phyloP scores from a whole-genome alignment of 805 yeast species.

The Kluyveromyces aestuarii region DNA sequence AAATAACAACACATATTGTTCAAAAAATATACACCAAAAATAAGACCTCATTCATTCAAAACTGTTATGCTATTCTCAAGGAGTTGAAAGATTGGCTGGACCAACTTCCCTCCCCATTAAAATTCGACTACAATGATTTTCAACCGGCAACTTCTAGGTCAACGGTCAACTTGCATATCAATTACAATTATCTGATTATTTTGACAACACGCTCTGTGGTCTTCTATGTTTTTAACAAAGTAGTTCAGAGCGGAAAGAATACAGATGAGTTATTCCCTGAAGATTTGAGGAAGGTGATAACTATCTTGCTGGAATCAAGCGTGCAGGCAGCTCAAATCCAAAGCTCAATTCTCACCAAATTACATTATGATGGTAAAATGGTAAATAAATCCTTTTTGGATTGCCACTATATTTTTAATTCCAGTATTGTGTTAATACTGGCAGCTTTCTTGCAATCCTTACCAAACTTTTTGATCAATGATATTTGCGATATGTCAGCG shows the following conservation, averaged over 20 bases:
- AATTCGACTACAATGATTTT: constrained; percentile 9
- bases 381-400: constrained; percentile 12
- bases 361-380: constrained; percentile 11
- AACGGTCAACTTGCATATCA: constrained; percentile 14
- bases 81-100: constrained; percentile 12
- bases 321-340: constrained; percentile 14
- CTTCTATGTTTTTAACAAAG: constrained; percentile 13
- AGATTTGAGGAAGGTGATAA: constrained; percentile 6
- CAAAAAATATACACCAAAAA: constrained; percentile 13
- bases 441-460: constrained; percentile 10
- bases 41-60: constrained; percentile 11
- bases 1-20: constrained; percentile 11
- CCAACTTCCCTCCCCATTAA: constrained; percentile 8
- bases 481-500: constrained; percentile 6
- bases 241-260: constrained; percentile 4
- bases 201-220: constrained; percentile 14
- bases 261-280: constrained; percentile 6
- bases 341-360: constrained; percentile 10
- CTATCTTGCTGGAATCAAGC: constrained; percentile 11
- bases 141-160: constrained; percentile 7
- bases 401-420: constrained; percentile 14
- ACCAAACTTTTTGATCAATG: constrained; percentile 5
- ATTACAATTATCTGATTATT: constrained; percentile 14
- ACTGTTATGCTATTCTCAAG: constrained; percentile 10
- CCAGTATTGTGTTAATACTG: constrained; percentile 11